Conservation (phyloP, 2,329 filamentous ascomycete species). For the Penicillium nordicum region DNA sequence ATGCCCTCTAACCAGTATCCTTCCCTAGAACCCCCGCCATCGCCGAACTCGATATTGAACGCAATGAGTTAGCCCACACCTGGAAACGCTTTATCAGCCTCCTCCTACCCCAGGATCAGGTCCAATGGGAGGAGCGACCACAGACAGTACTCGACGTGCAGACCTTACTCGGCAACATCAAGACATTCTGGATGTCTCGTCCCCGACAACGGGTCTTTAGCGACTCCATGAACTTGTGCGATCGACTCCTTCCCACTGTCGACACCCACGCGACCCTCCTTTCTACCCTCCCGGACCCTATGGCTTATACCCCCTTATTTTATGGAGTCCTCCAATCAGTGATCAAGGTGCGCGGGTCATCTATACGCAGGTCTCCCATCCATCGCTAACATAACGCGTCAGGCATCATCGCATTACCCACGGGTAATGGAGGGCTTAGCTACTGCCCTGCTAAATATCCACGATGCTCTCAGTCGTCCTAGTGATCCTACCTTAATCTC, state of each 20-base stretch:
- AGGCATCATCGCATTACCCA: constrained; percentile 38
- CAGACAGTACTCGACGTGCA: constrained; percentile 31
- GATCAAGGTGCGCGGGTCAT: constrained; percentile 30
- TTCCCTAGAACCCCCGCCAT: constrained; percentile 27
- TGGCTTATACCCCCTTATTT: constrained; percentile 32
- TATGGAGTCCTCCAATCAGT: constrained; percentile 37
- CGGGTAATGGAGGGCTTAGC: constrained; percentile 35
- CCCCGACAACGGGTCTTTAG: constrained; percentile 27
- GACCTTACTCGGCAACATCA: constrained; percentile 25
- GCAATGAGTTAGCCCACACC: constrained; percentile 36
- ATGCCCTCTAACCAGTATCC: background rate
- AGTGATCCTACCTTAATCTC: constrained; percentile 10
- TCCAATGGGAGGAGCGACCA: constrained; percentile 28
- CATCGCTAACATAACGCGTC: background rate
- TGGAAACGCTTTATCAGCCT: constrained; percentile 36
- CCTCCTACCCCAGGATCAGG: constrained; percentile 27
- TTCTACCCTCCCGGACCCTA: constrained; percentile 26
- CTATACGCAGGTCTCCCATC: background rate
- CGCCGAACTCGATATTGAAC: constrained; percentile 38
- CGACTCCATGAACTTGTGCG: constrained; percentile 26
- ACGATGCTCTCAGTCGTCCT: constrained; percentile 27
- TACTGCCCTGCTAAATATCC: constrained; percentile 32
- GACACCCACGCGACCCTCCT: constrained; percentile 29
- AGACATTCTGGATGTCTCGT: constrained; percentile 29
- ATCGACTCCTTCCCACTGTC: constrained; percentile 30